Conservation (phyloP, 202 grass and related monocot genomes). For the Bolboschoenoplectus hybrid region DNA sequence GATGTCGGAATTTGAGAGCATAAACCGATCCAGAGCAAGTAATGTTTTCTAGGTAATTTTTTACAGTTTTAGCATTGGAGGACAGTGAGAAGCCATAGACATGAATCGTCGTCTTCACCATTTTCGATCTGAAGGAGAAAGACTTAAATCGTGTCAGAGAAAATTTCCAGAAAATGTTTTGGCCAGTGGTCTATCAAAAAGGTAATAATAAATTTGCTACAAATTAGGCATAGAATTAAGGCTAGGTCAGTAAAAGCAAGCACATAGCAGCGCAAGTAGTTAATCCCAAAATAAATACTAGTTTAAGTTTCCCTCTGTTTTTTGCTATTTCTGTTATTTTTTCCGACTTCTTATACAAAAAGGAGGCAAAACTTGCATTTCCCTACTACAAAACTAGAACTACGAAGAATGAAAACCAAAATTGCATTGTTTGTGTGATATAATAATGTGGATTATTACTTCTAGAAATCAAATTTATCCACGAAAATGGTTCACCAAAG, state of each 20-base stretch:
- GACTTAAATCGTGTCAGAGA: conserved; percentile 20
- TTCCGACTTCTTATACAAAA: neutral
- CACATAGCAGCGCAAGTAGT: neutral
- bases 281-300: neutral
- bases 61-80: conserved; percentile 49
- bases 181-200: neutral
- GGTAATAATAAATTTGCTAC: neutral
- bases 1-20: conserved; percentile 72
- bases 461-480: neutral
- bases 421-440: neutral
- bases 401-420: neutral
- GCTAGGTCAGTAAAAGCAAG: neutral
- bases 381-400: neutral
- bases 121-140: conserved; percentile 48
- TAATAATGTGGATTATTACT: neutral
- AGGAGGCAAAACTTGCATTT: neutral
- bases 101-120: conserved; percentile 62
- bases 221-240: neutral
- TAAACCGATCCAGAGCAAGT: conserved; percentile 46
- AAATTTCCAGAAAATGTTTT: neutral
- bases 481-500: neutral
- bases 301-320: neutral
- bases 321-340: neutral
- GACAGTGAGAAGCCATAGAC: conserved; percentile 54
- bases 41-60: conserved; percentile 52